Base-by-base conservation (phyloP, 2,329 filamentous ascomycete genomes). In the Lasiodiplodia theobromae region DNA sequence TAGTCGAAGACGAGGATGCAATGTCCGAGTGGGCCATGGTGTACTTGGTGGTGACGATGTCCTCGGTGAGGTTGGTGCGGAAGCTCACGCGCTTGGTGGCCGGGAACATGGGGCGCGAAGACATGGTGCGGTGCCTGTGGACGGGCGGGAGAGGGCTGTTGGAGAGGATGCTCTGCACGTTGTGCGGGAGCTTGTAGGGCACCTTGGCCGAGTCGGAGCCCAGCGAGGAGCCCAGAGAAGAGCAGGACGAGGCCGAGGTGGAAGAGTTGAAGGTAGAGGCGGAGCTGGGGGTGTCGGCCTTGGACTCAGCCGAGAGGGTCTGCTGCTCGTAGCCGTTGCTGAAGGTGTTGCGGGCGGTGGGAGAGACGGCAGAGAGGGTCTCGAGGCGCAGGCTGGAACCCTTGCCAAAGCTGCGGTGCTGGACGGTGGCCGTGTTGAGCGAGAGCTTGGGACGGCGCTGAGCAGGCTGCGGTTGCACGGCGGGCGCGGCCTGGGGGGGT, bases 311-410 rank as follows among this genome's bases (percentile, higher is more conserved):
- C 0, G 70, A 63, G 18, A 21, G 25, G 16, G 62, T 10, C 37
- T 52, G 31, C 49, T 54, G 53, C 72, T 87, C 83, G 72, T 87
- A 88, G 63, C 86, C 84, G 77, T 90, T 90, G 72, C 81, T 84
- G 74, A 88, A 88, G 64, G 88, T 90, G 76, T 89, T 90, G 73
- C 85, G 82, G 52, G 84, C 80, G 1, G 88, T 90, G 12, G 88
- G 88, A 8, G 88, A 89, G 37, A 84, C 82, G n/a, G 85, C 81
- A 62, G 84, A 85, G 25, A 87, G 78, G 2, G 84, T 84, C 54
- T 85, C 82, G 58, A 87, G 80, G 16, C 85, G 83, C 56, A 88
- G 77, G 67, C 83, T 84, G 28, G 84, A 83, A 47, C 82, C 83
- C 70, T 84, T 87, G 68, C 85, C 86, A 75, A 87, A 87, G 25